These are phyloP conservation scores for Colletotrichum echinochloae DNA, from an alignment of 2,329 filamentous ascomycete genomes.

Conservation along the genomic window DNA sequence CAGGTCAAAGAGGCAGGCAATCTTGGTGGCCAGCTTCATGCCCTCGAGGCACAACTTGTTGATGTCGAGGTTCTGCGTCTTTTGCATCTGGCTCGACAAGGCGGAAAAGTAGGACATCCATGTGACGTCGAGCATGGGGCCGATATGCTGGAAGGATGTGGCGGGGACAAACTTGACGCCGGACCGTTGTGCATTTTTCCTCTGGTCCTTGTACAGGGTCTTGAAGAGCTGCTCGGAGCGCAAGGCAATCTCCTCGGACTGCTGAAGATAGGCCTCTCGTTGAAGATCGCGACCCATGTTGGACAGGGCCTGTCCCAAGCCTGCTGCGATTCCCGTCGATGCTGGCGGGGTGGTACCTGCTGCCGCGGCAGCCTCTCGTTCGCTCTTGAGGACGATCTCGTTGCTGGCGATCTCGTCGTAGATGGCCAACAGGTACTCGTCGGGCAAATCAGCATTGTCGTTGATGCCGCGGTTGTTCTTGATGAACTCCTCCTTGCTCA, in stretches of 20 bases:
- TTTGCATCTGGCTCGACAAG: conserved; percentile 91
- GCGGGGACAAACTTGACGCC: conserved; percentile 87
- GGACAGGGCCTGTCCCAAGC: conserved; percentile 88
- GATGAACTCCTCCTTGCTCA: conserved; percentile 98
- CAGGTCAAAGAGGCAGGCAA: conserved; percentile 92
- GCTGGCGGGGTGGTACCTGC: conserved; percentile 73
- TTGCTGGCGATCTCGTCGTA: conserved; percentile 92
- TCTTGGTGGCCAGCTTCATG: conserved; percentile 91
- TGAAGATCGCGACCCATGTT: conserved; percentile 93
- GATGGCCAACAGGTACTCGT: conserved; percentile 90
- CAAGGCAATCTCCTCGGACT: conserved; percentile 89
- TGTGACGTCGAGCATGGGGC: conserved; percentile 97
- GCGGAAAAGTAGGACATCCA: conserved; percentile 99
- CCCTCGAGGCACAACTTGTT: conserved; percentile 95
- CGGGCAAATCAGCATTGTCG: conserved; percentile 91
- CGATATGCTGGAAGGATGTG: conserved; percentile 93
- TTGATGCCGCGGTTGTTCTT: conserved; percentile 99
- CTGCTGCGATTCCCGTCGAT: conserved; percentile 78
- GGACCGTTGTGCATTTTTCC: conserved; percentile 78
- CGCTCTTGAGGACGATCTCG: conserved; percentile 94
- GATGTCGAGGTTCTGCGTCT: conserved; percentile 91
- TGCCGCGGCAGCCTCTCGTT: conserved; percentile 89
- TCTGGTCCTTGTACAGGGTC: conserved; percentile 89
- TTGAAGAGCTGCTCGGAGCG: conserved; percentile 89
- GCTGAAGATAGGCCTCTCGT: conserved; percentile 91